These are phyloP conservation scores for Apiospora phragmitis DNA, from an alignment of 2,329 filamentous ascomycete species.

Conservation along the genomic window DNA sequence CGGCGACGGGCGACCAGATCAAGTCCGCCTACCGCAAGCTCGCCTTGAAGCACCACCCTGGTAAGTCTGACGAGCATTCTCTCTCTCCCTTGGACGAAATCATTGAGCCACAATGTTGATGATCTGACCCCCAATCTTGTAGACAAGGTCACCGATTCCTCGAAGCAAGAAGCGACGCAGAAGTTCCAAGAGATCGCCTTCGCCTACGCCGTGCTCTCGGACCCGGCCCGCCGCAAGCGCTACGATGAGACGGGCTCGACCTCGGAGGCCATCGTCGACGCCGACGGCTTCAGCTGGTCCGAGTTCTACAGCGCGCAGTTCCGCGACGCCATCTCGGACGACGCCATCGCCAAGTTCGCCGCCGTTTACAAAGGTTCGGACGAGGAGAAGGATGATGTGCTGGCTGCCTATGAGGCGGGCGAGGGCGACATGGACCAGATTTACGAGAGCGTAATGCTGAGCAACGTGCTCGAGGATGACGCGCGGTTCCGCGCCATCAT, in stretches of 20 bases:
- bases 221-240: constrained; percentile 74
- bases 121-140: neutral
- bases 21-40: constrained; percentile 91
- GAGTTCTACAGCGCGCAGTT: constrained; percentile 88
- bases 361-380: constrained; percentile 80
- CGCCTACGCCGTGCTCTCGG: constrained; percentile 90
- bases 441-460: constrained; percentile 85
- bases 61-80: constrained; percentile 44
- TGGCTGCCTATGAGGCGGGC: constrained; percentile 71
- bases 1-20: constrained; percentile 76
- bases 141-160: constrained; percentile 75
- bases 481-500: constrained; percentile 80
- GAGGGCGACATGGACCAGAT: constrained; percentile 76
- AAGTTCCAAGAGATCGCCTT: constrained; percentile 91
- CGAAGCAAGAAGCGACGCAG: constrained; percentile 70
- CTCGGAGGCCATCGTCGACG: constrained; percentile 75
- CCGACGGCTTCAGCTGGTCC: constrained; percentile 84
- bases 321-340: constrained; percentile 70
- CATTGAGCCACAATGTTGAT: neutral
- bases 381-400: constrained; percentile 78
- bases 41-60: constrained; percentile 83
- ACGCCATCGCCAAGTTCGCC: constrained; percentile 75
- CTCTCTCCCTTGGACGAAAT: too few relatives aligned
- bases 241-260: constrained; percentile 93
- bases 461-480: constrained; percentile 80